phyloP scores from a whole-genome alignment of 495 filamentous ascomycete species.

The Evansstolkia leycettana region DNA sequence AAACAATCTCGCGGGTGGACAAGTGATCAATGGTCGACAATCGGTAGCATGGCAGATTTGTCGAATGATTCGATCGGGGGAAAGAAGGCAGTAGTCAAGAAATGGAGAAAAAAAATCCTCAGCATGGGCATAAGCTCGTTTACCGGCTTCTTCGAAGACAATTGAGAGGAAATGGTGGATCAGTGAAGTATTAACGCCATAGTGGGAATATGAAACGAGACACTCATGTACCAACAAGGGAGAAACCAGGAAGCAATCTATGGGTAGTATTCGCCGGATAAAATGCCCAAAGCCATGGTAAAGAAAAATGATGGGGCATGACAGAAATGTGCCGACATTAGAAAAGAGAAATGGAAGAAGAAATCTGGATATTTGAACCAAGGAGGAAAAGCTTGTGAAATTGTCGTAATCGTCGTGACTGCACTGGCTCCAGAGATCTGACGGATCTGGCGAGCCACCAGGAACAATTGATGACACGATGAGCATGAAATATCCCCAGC shows the following conservation, averaged over 20 bases:
- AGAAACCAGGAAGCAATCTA: constrained; percentile 22
- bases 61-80: constrained; percentile 1
- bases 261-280: constrained; percentile 16
- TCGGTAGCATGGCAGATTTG: too few relatives aligned
- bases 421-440: constrained; percentile 12
- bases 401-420: constrained; percentile 37
- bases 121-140: too few relatives aligned
- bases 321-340: too few relatives aligned
- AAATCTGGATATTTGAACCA: constrained; percentile 4
- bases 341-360: constrained; percentile 4
- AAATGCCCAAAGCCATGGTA: constrained; percentile 17
- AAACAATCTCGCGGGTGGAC: too few relatives aligned
- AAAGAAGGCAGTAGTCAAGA: constrained; percentile 3
- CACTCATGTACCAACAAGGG: constrained; percentile 18
- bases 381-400: constrained; percentile 12
- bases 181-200: constrained; percentile 14
- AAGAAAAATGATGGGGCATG: constrained; percentile 2
- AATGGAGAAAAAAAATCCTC: constrained; percentile 16
- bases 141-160: too few relatives aligned
- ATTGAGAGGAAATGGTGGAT: background rate
- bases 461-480: constrained; percentile 9
- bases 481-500: background rate
- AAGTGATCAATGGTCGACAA: too few relatives aligned
- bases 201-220: constrained; percentile 10
- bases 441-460: constrained; percentile 6